phyloP scores from a whole-genome alignment of 371 early-diverging fungal genomes.

The Mucor piriformis region DNA sequence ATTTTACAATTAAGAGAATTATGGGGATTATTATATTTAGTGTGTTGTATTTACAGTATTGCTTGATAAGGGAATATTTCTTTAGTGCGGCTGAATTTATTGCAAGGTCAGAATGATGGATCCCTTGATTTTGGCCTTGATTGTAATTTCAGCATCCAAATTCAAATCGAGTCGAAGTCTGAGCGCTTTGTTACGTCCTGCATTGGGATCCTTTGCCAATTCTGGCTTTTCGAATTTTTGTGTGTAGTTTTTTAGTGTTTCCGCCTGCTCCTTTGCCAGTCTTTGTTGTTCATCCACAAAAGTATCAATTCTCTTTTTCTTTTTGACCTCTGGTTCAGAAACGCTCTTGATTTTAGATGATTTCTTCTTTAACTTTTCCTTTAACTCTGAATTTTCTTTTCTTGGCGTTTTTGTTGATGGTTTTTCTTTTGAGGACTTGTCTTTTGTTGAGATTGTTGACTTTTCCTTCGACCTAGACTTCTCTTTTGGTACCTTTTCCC shows the following conservation, averaged over 20 bases:
- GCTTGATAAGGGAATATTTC: neutral
- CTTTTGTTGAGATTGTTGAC: neutral
- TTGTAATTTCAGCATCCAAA: slow-evolving; percentile 25
- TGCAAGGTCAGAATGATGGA: slow-evolving; percentile 21
- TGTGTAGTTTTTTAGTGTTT: slow-evolving; percentile 4
- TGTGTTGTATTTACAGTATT: too few species aligned
- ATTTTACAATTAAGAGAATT: too few species aligned
- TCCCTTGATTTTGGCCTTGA: slow-evolving; percentile 28
- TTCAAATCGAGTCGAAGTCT: slow-evolving; percentile 28
- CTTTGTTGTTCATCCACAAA: slow-evolving; percentile 1
- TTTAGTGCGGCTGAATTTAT: neutral
- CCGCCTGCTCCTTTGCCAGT: slow-evolving; percentile 22
- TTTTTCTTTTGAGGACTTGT: neutral
- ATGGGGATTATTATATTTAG: too few species aligned
- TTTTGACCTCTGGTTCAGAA: neutral
- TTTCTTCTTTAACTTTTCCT: slow-evolving; percentile 11
- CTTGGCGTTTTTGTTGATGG: neutral
- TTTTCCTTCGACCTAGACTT: neutral
- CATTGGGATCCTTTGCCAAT: slow-evolving; percentile 9
- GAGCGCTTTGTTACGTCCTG: slow-evolving; percentile 4
- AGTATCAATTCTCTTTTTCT: neutral
- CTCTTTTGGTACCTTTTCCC: neutral
- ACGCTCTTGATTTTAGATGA: neutral
- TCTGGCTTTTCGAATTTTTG: slow-evolving; percentile 9
- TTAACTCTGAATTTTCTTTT: too few species aligned